phyloP scores from a whole-genome alignment of 164 flowering plant species.

The Liquidambar formosana region DNA sequence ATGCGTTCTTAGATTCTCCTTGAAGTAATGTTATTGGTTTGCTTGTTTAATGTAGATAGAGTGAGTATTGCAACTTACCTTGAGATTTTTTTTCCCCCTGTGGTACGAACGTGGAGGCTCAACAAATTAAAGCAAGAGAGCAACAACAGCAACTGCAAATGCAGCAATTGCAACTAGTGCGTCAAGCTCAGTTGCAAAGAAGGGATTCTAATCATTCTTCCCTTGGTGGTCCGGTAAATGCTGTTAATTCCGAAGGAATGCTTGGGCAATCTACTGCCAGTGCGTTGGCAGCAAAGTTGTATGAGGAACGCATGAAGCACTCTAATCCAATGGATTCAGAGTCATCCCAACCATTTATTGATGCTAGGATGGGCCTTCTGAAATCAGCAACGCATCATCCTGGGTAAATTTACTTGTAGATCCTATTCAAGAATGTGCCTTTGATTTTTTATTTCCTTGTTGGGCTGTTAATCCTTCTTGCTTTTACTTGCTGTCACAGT shows the following conservation, averaged over 20 bases:
- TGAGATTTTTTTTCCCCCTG: too few species aligned
- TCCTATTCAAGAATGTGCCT: not conserved
- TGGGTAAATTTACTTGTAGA: slow-evolving; percentile 41
- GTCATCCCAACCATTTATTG: slow-evolving; percentile 64
- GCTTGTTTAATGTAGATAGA: not conserved
- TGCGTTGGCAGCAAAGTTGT: slow-evolving; percentile 76
- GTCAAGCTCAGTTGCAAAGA: slow-evolving; percentile 61
- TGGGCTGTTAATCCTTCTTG: slow-evolving; percentile 14
- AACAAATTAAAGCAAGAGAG: slow-evolving; percentile 70
- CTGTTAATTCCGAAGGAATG: slow-evolving; percentile 68
- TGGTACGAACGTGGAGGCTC: slow-evolving; percentile 35
- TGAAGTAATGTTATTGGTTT: not conserved
- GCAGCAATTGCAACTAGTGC: slow-evolving; percentile 81
- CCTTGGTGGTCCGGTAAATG: slow-evolving; percentile 56
- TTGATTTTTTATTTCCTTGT: not conserved
- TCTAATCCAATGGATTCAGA: slow-evolving; percentile 74
- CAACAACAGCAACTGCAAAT: slow-evolving; percentile 63
- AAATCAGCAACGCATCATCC: slow-evolving; percentile 71
- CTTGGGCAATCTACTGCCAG: slow-evolving; percentile 75
- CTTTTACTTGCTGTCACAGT: slow-evolving; percentile 52
- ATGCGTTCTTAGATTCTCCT: not conserved
- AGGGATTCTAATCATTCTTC: slow-evolving; percentile 70
- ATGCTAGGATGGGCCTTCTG: slow-evolving; percentile 80
- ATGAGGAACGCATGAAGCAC: slow-evolving; percentile 72
- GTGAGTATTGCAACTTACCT: too few species aligned